Conservation (phyloP, 1,284 basidiomycete species). For the Blastosporella zonata region DNA sequence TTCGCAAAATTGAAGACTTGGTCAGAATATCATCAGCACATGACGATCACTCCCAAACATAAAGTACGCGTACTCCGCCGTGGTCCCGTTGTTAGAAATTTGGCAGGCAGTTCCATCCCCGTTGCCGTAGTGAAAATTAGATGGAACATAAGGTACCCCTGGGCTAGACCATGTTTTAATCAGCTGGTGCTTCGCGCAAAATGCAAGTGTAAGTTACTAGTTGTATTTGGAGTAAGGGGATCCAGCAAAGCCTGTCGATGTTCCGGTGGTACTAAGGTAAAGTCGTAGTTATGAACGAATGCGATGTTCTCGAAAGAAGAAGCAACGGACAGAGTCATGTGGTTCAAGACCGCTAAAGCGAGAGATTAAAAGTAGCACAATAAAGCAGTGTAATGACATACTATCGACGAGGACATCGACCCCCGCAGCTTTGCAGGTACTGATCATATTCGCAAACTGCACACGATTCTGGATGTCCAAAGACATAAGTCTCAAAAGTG, state of each 20-base stretch:
- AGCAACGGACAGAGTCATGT: slow-evolving; percentile 2
- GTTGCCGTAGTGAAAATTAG: slow-evolving; percentile 19
- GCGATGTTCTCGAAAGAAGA: not conserved
- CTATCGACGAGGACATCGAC: slow-evolving; percentile 29
- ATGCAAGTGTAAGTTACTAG: slow-evolving; percentile 10
- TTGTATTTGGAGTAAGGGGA: slow-evolving; percentile 17
- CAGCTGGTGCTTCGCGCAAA: slow-evolving; percentile 16
- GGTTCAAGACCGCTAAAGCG: slow-evolving; percentile 2
- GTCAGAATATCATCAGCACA: not conserved
- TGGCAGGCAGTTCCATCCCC: slow-evolving; percentile 10
- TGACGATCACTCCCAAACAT: not conserved
- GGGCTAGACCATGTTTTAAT: slow-evolving; percentile 8
- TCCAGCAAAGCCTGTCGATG: slow-evolving; percentile 12
- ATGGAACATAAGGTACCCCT: slow-evolving; percentile 12
- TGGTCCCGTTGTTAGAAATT: slow-evolving; percentile 13
- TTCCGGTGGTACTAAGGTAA: not conserved
- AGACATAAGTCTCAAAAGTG: too few species aligned
- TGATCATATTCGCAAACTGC: slow-evolving; percentile 33
- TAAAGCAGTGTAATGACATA: not conserved
- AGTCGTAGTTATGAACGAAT: not conserved
- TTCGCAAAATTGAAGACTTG: not conserved
- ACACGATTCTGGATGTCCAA: slow-evolving; percentile 16
- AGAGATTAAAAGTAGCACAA: not conserved
- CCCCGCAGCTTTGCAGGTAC: slow-evolving; percentile 32
- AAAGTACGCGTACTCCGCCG: slow-evolving; percentile 6